These are phyloP conservation scores for Sporothrix inflata DNA, from an alignment of 2,329 filamentous ascomycete species.

Conservation along the genomic window DNA sequence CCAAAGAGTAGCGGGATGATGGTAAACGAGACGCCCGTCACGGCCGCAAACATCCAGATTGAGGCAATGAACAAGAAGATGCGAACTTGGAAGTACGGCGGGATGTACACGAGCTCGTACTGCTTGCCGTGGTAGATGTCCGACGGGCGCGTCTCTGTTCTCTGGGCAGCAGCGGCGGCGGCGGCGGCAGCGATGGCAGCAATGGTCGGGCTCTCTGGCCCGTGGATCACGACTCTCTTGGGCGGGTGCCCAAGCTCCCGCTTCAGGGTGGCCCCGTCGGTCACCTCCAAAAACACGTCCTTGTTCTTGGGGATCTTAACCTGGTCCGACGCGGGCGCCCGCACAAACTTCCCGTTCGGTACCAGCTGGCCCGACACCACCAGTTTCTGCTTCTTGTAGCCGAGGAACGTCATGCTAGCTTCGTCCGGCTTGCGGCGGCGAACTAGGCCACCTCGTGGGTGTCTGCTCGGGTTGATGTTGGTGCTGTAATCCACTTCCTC, in stretches of 20 bases:
- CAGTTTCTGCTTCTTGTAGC: conserved; percentile 49
- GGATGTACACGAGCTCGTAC: conserved; percentile 77
- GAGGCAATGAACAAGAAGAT: conserved; percentile 84
- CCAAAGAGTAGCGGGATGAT: conserved; percentile 86
- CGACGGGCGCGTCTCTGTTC: neutral
- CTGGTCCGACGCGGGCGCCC: conserved; percentile 92
- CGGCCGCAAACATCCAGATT: conserved; percentile 91
- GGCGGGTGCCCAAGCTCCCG: conserved; percentile 48
- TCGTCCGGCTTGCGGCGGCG: conserved; percentile 35
- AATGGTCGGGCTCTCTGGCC: neutral
- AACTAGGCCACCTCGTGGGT: neutral
- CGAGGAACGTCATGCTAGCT: conserved; percentile 42
- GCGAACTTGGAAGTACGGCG: conserved; percentile 79
- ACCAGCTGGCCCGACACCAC: conserved; percentile 59
- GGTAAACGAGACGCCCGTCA: conserved; percentile 82
- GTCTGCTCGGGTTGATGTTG: conserved; percentile 52
- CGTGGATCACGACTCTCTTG: neutral
- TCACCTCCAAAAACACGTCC: conserved; percentile 77
- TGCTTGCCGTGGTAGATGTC: conserved; percentile 60
- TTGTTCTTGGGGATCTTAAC: conserved; percentile 88
- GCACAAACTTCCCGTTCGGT: conserved; percentile 79
- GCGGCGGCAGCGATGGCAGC: neutral
- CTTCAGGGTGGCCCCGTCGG: conserved; percentile 63
- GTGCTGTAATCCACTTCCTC: neutral
- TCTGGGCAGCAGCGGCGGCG: neutral